A percentile compares a stretch with the other conserved stretches of the same genome.
phyloP scores from a whole-genome alignment of 345 rosid genomes.

The Physaria fendleri region DNA sequence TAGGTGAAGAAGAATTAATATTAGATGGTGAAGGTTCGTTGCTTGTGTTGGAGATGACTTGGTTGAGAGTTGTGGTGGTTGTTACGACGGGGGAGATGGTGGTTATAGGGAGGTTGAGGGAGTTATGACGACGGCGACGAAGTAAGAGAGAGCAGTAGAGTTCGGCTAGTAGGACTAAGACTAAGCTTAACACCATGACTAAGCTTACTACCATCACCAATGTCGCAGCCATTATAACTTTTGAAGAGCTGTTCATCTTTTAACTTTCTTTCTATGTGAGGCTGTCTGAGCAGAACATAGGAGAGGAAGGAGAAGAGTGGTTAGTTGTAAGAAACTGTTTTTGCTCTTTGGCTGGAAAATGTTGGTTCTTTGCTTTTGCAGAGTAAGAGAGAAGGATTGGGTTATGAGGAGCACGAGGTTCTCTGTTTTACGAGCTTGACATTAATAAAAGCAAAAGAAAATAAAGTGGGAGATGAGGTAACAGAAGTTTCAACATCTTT shows the following conservation, averaged over 20 bases:
- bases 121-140: conserved; percentile 40
- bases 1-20: conserved; percentile 23
- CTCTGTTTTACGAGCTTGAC: conserved; percentile 24
- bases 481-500: conserved; percentile 50
- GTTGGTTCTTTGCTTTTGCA: neutral
- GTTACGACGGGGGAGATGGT: conserved; percentile 20
- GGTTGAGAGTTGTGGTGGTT: conserved; percentile 6
- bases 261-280: conserved; percentile 4
- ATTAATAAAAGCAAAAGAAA: neutral
- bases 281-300: neutral
- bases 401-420: conserved; percentile 27
- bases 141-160: conserved; percentile 81
- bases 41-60: conserved; percentile 8
- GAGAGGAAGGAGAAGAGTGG: neutral
- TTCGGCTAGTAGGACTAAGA: conserved; percentile 72
- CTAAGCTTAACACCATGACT: conserved; percentile 63
- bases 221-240: conserved; percentile 83
- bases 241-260: conserved; percentile 66
- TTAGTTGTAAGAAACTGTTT: conserved; percentile 8
- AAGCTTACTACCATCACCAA: conserved; percentile 70
- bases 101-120: conserved; percentile 18
- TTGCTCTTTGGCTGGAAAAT: conserved; percentile 28
- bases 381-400: conserved; percentile 29
- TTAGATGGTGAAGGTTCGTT: conserved; percentile 17
- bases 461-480: too few species aligned